phyloP scores from a whole-genome alignment of 306 rosid genomes.

The Betula pendula region DNA sequence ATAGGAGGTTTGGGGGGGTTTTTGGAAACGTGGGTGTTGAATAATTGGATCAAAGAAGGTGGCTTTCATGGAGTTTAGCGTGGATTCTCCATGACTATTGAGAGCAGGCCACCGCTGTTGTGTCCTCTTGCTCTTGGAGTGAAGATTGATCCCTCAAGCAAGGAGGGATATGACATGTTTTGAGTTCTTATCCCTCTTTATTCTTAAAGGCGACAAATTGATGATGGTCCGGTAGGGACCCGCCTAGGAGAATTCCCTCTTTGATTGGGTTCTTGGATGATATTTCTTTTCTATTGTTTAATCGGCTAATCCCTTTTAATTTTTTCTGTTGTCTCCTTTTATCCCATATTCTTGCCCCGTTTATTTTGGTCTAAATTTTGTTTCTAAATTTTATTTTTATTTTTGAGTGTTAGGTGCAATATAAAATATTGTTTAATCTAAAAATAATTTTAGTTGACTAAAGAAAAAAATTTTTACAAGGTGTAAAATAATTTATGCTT shows the following conservation, averaged over 20 bases:
- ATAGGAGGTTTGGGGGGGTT: slow-evolving; percentile 5
- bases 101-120: slow-evolving; percentile 30
- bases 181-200: slow-evolving; percentile 46
- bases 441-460: too few species aligned
- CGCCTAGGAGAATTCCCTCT: slow-evolving; percentile 32
- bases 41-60: slow-evolving; percentile 44
- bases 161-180: slow-evolving; percentile 6
- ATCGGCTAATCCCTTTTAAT: slow-evolving; percentile 3
- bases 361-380: too few species aligned
- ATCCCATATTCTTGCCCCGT: too few species aligned
- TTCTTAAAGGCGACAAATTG: slow-evolving; percentile 35
- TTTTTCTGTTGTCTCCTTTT: too few species aligned
- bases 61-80: slow-evolving; percentile 52
- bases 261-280: slow-evolving; percentile 9
- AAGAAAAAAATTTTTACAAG: too few species aligned
- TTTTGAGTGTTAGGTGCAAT: too few species aligned
- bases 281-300: slow-evolving; percentile 27
- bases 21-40: slow-evolving; percentile 15
- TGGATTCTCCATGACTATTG: slow-evolving; percentile 23
- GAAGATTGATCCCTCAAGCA: slow-evolving; percentile 24
- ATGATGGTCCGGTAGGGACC: slow-evolving; percentile 30
- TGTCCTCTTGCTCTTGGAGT: slow-evolving; percentile 37
- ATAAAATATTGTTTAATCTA: too few species aligned
- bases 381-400: too few species aligned
- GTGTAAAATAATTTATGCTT: too few species aligned